phyloP scores from a whole-genome alignment of 768 basidiomycete genomes.

The Lentinula raphanica region DNA sequence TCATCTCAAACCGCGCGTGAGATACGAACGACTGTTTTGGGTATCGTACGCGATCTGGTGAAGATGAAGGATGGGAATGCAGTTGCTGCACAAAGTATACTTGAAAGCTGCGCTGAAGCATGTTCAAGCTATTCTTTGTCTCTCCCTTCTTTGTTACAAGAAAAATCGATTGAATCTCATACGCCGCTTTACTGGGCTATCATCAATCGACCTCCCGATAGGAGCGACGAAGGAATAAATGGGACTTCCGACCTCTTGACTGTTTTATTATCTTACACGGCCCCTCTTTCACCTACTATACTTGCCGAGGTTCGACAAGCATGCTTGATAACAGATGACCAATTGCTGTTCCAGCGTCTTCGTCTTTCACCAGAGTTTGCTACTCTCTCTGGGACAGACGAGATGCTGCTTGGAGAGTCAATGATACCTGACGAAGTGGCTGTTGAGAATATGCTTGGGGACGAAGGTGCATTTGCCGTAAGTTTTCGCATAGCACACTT shows the following conservation, averaged over 20 bases:
- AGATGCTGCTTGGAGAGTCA: conserved; percentile 40
- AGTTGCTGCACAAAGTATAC: conserved; percentile 34
- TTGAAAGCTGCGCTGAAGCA: conserved; percentile 60
- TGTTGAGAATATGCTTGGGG: conserved; percentile 45
- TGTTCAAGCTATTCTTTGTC: conserved; percentile 46
- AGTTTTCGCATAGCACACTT: conserved; percentile 51
- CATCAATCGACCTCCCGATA: conserved; percentile 47
- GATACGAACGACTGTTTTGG: conserved; percentile 46
- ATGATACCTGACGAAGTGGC: conserved; percentile 48
- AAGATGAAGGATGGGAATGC: conserved; percentile 25
- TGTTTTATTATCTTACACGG: conserved; percentile 46
- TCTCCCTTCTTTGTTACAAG: conserved; percentile 53
- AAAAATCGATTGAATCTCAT: conserved; percentile 57
- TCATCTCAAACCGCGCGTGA: conserved; percentile 37
- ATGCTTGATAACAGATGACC: conserved; percentile 59
- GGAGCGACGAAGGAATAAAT: conserved; percentile 21
- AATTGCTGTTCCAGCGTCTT: conserved; percentile 55
- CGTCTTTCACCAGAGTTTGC: conserved; percentile 46
- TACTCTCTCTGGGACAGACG: conserved; percentile 48
- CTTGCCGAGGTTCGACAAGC: conserved; percentile 61
- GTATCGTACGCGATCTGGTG: conserved; percentile 54
- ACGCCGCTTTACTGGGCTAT: conserved; percentile 73
- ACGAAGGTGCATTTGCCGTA: conserved; percentile 50
- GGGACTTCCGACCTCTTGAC: conserved; percentile 35
- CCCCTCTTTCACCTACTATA: conserved; percentile 36